Evolutionary conservation across 176 grass and related monocot species (phyloP).

Genomic region (Coix lacrymajobi): DNA sequence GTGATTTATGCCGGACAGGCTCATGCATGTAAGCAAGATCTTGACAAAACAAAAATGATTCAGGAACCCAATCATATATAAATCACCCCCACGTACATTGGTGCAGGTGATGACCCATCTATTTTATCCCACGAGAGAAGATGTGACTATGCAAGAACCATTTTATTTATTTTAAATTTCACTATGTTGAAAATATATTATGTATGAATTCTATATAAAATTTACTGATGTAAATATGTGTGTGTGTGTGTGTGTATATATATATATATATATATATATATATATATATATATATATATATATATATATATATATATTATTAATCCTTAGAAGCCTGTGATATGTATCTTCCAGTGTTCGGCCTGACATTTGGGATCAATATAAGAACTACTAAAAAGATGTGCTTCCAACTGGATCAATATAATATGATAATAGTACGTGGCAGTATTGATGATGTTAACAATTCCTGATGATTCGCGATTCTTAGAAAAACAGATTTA

Average conservation of each 20-base stretch:
- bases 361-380: neutral
- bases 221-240: no score
- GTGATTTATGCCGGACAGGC: neutral
- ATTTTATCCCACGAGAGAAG: neutral
- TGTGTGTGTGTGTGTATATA: no score
- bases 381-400: neutral
- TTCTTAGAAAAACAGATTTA: neutral
- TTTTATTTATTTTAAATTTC: neutral
- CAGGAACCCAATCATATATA: neutral
- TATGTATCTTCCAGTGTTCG: neutral
- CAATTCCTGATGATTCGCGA: neutral
- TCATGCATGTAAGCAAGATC: neutral
- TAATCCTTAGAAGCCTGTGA: neutral
- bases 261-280: no score
- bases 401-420: neutral
- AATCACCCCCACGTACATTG: neutral
- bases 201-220: no score
- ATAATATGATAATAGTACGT: neutral
- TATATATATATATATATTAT: no score
- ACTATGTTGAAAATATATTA: neutral
- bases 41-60: neutral
- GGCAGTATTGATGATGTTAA: neutral
- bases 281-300: no score
- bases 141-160: neutral
- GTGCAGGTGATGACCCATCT: neutral